Evolutionary conservation across 352 stramenopile genomes (phyloP).

Genomic region (Phytophthora ramorum): DNA sequence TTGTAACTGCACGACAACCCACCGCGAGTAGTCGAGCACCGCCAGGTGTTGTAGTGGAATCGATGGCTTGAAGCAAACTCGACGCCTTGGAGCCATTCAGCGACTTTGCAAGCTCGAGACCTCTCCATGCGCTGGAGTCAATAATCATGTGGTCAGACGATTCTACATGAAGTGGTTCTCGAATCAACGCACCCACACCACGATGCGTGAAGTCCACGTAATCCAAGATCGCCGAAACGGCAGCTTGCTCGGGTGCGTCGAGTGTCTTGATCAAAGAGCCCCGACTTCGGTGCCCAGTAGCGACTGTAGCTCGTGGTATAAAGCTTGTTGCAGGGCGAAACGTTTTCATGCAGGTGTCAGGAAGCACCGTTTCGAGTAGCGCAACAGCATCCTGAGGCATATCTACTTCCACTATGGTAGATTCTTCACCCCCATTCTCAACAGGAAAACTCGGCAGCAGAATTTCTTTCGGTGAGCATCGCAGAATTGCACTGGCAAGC

Average conservation of each 20-base stretch:
- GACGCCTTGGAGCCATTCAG: slow-evolving; percentile 60
- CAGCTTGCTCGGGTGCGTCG: slow-evolving; percentile 40
- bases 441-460: slow-evolving; percentile 47
- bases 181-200: slow-evolving; percentile 38
- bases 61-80: slow-evolving; percentile 75
- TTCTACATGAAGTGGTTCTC: slow-evolving; percentile 61
- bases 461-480: slow-evolving; percentile 75
- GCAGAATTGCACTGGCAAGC: slow-evolving; percentile 61
- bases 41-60: slow-evolving; percentile 63
- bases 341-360: slow-evolving; percentile 66
- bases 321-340: slow-evolving; percentile 51
- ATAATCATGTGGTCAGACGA: slow-evolving; percentile 84
- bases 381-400: slow-evolving; percentile 28
- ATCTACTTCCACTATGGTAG: background rate
- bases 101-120: slow-evolving; percentile 73
- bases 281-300: slow-evolving; percentile 8
- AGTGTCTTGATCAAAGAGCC: slow-evolving; percentile 21
- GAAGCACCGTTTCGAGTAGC: slow-evolving; percentile 51
- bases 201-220: slow-evolving; percentile 76
- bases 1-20: slow-evolving; percentile 6
- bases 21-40: slow-evolving; percentile 76
- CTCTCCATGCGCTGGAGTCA: slow-evolving; percentile 74
- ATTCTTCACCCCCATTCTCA: background rate
- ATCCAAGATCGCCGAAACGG: slow-evolving; percentile 62
- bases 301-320: background rate